Evolutionary conservation across 306 rosid genomes (phyloP).

Genomic region (Spatholobus suberectus): DNA sequence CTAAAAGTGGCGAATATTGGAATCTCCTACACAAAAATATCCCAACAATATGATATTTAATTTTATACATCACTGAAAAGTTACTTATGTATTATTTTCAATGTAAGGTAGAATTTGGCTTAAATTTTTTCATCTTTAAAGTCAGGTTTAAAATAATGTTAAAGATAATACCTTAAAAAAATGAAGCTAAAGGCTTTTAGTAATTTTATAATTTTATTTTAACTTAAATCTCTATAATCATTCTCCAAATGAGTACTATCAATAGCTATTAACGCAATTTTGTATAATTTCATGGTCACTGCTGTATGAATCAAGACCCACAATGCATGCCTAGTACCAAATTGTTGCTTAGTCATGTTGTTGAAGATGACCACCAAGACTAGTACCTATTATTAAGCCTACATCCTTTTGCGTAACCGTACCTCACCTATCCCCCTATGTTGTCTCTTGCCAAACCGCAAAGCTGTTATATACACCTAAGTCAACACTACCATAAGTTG

Average conservation of each 20-base stretch:
- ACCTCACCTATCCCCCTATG: neutral
- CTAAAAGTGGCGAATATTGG: conserved; percentile 2
- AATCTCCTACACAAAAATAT: neutral
- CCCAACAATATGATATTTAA: neutral
- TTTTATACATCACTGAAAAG: neutral
- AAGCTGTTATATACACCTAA: neutral
- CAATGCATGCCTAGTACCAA: too few species aligned
- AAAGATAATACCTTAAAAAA: neutral
- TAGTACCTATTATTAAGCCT: neutral
- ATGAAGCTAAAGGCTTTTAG: too few species aligned
- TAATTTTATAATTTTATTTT: too few species aligned
- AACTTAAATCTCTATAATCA: neutral
- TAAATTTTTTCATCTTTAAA: too few species aligned
- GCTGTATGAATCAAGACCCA: neutral
- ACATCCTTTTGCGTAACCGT: neutral
- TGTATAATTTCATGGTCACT: too few species aligned
- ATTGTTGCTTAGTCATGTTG: too few species aligned
- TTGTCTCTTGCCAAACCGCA: neutral
- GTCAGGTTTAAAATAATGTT: neutral
- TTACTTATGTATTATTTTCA: neutral
- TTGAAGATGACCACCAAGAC: too few species aligned
- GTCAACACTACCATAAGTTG: neutral
- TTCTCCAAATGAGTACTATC: too few species aligned
- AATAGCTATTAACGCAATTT: neutral
- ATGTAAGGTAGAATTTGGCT: neutral